Conservation (phyloP, 768 basidiomycete species). For the Mycena rosella region DNA sequence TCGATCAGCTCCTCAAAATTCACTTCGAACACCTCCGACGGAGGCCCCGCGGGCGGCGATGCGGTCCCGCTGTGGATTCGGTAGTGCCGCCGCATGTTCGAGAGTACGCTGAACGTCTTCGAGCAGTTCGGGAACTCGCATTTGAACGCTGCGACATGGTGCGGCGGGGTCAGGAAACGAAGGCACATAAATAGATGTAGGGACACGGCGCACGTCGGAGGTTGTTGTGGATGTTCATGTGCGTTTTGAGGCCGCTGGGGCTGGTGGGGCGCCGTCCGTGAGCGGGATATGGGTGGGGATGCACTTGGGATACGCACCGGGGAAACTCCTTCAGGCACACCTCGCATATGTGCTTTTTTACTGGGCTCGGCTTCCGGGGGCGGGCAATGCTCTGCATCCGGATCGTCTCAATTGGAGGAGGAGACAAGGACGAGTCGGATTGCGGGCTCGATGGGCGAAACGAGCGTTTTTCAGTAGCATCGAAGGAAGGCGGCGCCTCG, state of each 20-base stretch:
- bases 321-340: constrained; percentile 67
- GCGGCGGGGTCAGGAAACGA: background rate
- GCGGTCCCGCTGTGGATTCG: constrained; percentile 74
- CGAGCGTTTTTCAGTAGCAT: background rate
- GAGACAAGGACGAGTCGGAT: background rate
- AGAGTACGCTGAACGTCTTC: constrained; percentile 81
- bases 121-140: constrained; percentile 73
- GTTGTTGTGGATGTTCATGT: constrained; percentile 71
- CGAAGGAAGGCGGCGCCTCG: background rate
- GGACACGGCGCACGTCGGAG: constrained; percentile 57
- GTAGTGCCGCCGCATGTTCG: constrained; percentile 84
- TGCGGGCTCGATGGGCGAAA: background rate
- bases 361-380: background rate
- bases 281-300: background rate
- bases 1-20: background rate
- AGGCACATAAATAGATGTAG: background rate
- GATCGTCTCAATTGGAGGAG: constrained; percentile 6
- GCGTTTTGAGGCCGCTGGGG: constrained; percentile 68
- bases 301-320: constrained; percentile 46
- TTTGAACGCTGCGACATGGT: constrained; percentile 52
- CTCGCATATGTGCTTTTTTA: constrained; percentile 67
- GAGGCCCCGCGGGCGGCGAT: background rate
- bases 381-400: background rate
- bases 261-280: constrained; percentile 37
- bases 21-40: background rate